Base-by-base conservation (phyloP, 1,284 basidiomycete genomes). In the Tilletia caries region DNA sequence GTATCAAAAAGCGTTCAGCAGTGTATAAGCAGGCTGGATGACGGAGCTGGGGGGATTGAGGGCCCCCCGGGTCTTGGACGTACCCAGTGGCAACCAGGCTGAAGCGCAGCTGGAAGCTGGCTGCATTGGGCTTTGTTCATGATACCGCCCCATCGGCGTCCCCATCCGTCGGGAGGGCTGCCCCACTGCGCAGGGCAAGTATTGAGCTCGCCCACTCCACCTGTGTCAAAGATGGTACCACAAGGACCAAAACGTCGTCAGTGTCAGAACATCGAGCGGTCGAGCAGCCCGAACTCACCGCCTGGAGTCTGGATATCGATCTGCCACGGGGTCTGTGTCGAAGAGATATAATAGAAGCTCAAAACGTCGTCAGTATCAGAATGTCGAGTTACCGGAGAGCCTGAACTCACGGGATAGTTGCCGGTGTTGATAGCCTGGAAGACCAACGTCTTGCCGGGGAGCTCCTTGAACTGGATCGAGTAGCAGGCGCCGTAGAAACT, bases 271-370 rank as follows among this genome's bases (percentile, higher is more conserved):
- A n/a, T n/a, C 18, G 37, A 6, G 37, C 37, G 15, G 37, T 41
- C 37, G 37, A 10, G 15, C 15, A 15, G 37, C 20, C 48, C 12
- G 8, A 13, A 50, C 48, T n/a, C 23, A 50, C 48, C 58, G 8
- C 58, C 58, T 33, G 58, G 58, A 18, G 32, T 37, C 58, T 62
- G 58, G 3, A 62, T 62, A 15, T 62, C 58, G 58, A 62, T 62
- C 58, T 62, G 58, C 10, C 20, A 33, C 18, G 3, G 32, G 25
- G 10, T 23, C 13, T 58, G 29, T n/a, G 23, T 27, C n/a, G n/a
- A n/a, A n/a, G n/a, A n/a, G n/a, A n/a, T n/a, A n/a, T n/a, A n/a
- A n/a, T n/a, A n/a, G n/a, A n/a, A n/a, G n/a, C n/a, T n/a, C n/a
- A n/a, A n/a, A n/a, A n/a, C n/a, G n/a, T n/a, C n/a, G n/a, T n/a